Percentiles rank a stretch among this genome's conserved stretches.
Conservation (phyloP, 495 filamentous ascomycete species). For the Arthonia radiata region DNA sequence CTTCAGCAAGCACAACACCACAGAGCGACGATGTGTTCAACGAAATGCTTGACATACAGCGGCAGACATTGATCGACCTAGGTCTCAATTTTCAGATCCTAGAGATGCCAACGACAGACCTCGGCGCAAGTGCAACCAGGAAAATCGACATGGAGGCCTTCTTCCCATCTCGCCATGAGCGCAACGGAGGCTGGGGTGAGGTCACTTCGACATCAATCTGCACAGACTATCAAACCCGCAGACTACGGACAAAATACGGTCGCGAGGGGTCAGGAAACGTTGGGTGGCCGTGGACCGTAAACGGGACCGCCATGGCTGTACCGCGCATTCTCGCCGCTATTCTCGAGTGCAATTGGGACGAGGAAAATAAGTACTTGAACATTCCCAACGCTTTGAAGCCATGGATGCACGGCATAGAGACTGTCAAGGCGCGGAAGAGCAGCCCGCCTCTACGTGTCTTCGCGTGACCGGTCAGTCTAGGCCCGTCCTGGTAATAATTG, state of each 20-base stretch:
- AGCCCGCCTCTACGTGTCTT: too few relatives aligned
- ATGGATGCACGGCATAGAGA: constrained; percentile 57
- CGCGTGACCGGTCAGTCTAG: too few relatives aligned
- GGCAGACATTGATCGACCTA: constrained; percentile 48
- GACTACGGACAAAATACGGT: constrained; percentile 40
- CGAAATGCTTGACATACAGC: constrained; percentile 67
- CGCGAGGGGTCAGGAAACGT: constrained; percentile 14
- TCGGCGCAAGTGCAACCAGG: constrained; percentile 63
- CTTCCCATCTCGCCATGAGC: constrained; percentile 55
- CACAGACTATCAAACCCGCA: constrained; percentile 77
- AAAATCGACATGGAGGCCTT: constrained; percentile 87
- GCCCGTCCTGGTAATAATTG: too few relatives aligned
- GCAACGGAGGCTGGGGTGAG: constrained; percentile 75
- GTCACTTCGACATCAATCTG: constrained; percentile 78
- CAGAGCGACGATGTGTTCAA: constrained; percentile 32
- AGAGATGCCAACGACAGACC: constrained; percentile 73
- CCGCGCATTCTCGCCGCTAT: constrained; percentile 73
- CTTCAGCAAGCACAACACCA: background rate
- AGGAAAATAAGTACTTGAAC: too few relatives aligned
- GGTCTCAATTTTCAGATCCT: constrained; percentile 69
- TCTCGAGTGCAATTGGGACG: too few relatives aligned
- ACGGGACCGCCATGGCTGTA: constrained; percentile 82
- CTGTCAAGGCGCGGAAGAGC: too few relatives aligned
- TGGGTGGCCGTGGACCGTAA: constrained; percentile 60
- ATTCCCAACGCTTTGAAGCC: constrained; percentile 52